Evolutionary conservation across 306 rosid genomes (phyloP).

Genomic region (Aeschynomene evenia): DNA sequence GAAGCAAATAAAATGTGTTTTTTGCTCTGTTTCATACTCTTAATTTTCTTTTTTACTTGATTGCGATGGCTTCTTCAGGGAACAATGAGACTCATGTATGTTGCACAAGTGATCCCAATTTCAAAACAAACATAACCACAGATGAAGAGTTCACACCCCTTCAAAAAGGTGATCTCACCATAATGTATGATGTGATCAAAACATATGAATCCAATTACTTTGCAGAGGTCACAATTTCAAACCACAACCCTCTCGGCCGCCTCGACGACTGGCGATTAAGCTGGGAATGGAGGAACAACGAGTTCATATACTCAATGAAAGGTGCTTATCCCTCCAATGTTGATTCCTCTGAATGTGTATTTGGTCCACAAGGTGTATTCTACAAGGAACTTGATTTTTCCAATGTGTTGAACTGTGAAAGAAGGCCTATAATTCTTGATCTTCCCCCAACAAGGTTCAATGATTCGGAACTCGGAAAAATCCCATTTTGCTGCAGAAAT

Average conservation of each 20-base stretch:
- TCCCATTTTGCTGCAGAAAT: slow-evolving; percentile 89
- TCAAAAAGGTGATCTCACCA: slow-evolving; percentile 74
- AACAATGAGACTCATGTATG: slow-evolving; percentile 63
- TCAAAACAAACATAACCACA: slow-evolving; percentile 51
- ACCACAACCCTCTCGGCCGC: slow-evolving; percentile 83
- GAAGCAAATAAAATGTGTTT: background rate
- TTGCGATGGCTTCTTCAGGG: slow-evolving; percentile 48
- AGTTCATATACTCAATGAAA: slow-evolving; percentile 67
- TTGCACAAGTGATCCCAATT: slow-evolving; percentile 51
- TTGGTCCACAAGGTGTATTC: slow-evolving; percentile 59
- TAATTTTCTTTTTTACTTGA: too few relatives aligned
- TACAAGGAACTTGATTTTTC: slow-evolving; percentile 60
- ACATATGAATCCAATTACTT: slow-evolving; percentile 63
- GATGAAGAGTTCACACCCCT: slow-evolving; percentile 54
- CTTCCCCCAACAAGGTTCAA: slow-evolving; percentile 76
- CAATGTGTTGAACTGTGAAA: slow-evolving; percentile 67
- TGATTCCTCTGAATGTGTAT: slow-evolving; percentile 74
- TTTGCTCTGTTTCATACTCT: too few relatives aligned
- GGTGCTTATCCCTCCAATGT: slow-evolving; percentile 77
- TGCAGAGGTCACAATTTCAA: slow-evolving; percentile 72
- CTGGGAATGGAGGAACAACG: slow-evolving; percentile 77
- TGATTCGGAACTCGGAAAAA: slow-evolving; percentile 57
- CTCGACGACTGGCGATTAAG: slow-evolving; percentile 81
- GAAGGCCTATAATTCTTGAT: slow-evolving; percentile 72
- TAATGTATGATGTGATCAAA: slow-evolving; percentile 72